Base-by-base conservation (phyloP, 1,139 yeast species). In the Taphrina confusa region DNA sequence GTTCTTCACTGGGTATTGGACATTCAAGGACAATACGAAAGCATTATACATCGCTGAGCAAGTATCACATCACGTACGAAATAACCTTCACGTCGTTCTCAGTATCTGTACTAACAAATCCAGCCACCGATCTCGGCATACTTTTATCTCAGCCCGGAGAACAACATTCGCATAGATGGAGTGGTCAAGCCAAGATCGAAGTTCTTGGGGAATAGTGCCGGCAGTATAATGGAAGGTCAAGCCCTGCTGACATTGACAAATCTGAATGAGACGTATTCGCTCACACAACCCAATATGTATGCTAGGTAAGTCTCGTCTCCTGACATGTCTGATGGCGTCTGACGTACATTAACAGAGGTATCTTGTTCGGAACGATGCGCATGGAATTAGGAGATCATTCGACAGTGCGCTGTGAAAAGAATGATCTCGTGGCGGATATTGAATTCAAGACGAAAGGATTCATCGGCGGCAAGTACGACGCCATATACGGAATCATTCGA, bases 361-460 rank as follows among this genome's bases (percentile, higher is more conserved):
- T 92, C 52, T 74, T 92, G 36, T 87, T 92, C 70, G 98, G 98
- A 20, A 87, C 85, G 66, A 79, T 92, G 77, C 86, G 84, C 73
- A 84, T 86, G 65, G 98, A 92, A 71, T 74, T 92, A 62, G 98
- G 98, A 34, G 98, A 92, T 70, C 95, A 87, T 69, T 82, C 95
- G 82, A 69, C 79, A 14, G 78, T 92, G 57, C 82, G 80, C 67
- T 87, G 95, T 68, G 79, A 82, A 9, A 74, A 77, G 11, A 77
- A 78, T 18, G 84, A 82, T 4, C 78, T 79, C 62, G 79, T 81
- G 60, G 92, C 94, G 2, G 94, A 87, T 69, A 86, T 92, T 60
- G 98, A 92, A 65, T 92, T 92, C 75, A 91, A 92, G 71, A 87
- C 95, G 1, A 92, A 92, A 73, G 98, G 98, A 0, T 88, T 90